Evolutionary conservation across 2,329 filamentous ascomycete species (phyloP).

Genomic region (Pseudopyrenochaeta lycopersici): DNA sequence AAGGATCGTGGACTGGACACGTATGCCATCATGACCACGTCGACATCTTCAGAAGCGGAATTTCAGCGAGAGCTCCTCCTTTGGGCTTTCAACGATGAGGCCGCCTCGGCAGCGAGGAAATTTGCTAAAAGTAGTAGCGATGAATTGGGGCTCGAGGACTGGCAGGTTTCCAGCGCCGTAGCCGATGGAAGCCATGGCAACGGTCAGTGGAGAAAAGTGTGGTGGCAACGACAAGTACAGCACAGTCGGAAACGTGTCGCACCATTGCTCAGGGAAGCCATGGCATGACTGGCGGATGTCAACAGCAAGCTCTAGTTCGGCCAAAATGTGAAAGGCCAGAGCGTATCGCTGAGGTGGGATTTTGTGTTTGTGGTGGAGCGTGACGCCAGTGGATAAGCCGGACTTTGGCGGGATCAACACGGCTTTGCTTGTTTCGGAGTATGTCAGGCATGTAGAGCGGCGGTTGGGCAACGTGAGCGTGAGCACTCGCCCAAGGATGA

Average conservation of each 20-base stretch:
- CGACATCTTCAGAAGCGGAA: constrained; percentile 57
- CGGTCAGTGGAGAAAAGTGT: constrained; percentile 65
- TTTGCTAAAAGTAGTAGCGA: constrained; percentile 62
- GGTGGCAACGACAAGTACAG: constrained; percentile 69
- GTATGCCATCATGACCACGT: constrained; percentile 75
- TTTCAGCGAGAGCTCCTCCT: constrained; percentile 75
- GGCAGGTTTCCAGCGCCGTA: constrained; percentile 60
- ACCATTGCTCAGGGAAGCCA: constrained; percentile 63
- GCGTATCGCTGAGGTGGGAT: constrained; percentile 9
- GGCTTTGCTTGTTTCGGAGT: constrained; percentile 25
- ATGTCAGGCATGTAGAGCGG: constrained; percentile 26
- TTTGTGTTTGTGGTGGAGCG: constrained; percentile 18
- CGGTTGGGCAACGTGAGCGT: constrained; percentile 35
- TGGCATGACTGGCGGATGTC: constrained; percentile 17
- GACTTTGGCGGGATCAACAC: constrained; percentile 25
- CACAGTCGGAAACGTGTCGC: constrained; percentile 71
- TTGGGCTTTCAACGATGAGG: constrained; percentile 66
- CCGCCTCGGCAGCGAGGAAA: constrained; percentile 59
- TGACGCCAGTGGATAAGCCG: constrained; percentile 16
- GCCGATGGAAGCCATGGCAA: constrained; percentile 40
- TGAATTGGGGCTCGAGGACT: constrained; percentile 66
- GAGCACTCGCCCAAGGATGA: constrained; percentile 17
- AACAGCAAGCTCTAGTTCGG: constrained; percentile 12
- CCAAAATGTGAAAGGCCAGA: neutral
- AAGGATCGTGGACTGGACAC: constrained; percentile 69